phyloP scores from a whole-genome alignment of 768 basidiomycete species.

The Termitomyces sp. region DNA sequence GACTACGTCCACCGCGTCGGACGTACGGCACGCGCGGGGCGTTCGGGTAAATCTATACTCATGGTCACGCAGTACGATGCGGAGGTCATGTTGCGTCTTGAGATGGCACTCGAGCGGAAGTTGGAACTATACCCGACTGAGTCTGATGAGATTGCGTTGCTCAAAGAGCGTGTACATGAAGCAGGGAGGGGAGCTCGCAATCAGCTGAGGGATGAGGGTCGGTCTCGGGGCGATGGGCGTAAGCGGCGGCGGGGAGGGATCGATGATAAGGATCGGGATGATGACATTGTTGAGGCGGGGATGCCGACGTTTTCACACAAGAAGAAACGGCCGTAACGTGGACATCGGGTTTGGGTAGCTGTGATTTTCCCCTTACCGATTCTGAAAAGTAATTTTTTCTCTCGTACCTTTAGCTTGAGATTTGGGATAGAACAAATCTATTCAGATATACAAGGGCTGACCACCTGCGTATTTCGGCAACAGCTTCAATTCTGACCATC shows the following conservation, averaged over 20 bases:
- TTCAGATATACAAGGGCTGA: too few species aligned
- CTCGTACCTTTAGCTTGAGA: too few species aligned
- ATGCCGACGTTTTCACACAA: constrained; percentile 49
- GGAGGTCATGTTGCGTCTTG: constrained; percentile 90
- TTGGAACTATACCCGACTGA: constrained; percentile 83
- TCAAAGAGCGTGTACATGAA: constrained; percentile 84
- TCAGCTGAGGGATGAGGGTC: constrained; percentile 46
- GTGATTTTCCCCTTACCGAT: neutral
- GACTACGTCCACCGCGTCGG: constrained; percentile 98
- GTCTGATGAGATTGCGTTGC: constrained; percentile 77
- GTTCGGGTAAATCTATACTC: constrained; percentile 90
- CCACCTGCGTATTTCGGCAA: too few species aligned
- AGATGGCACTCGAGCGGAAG: constrained; percentile 86
- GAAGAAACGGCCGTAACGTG: constrained; percentile 26
- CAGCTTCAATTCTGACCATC: too few species aligned
- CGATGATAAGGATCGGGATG: constrained; percentile 84
- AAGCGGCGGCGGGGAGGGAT: constrained; percentile 29
- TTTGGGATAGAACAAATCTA: too few species aligned
- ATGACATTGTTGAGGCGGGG: constrained; percentile 85
- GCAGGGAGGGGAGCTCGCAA: constrained; percentile 69
- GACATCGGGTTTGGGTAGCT: neutral
- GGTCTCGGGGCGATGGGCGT: constrained; percentile 19
- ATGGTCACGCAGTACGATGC: constrained; percentile 97
- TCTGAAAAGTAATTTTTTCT: too few species aligned
- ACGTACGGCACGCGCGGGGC: constrained; percentile 90